Conservation (phyloP, 768 basidiomycete species). For the Boletellus sp. region DNA sequence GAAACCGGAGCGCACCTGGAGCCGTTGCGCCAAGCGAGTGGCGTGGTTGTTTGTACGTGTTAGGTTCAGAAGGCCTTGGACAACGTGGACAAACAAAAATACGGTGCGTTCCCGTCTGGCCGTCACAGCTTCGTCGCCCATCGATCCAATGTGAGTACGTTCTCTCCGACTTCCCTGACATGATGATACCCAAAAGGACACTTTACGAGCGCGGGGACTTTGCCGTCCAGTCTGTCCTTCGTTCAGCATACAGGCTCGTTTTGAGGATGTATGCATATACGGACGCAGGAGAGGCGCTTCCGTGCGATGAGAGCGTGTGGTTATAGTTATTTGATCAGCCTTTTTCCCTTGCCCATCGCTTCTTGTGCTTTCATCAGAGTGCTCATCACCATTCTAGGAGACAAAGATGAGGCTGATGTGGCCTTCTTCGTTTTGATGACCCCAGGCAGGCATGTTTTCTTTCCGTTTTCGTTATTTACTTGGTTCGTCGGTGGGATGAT, state of each 20-base stretch:
- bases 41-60: constrained; percentile 30
- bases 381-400: constrained; percentile 6
- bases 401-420: neutral
- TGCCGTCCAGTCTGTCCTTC: constrained; percentile 33
- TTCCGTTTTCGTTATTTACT: neutral
- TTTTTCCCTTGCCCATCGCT: neutral
- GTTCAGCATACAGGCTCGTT: constrained; percentile 33
- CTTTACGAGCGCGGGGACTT: constrained; percentile 32
- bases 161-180: neutral
- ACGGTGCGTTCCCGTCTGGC: too few species aligned
- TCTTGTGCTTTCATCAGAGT: neutral
- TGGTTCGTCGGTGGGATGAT: constrained; percentile 29
- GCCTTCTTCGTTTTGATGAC: neutral
- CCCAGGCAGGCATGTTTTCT: constrained; percentile 4
- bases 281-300: constrained; percentile 35
- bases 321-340: constrained; percentile 35
- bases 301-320: constrained; percentile 30
- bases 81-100: constrained; percentile 22
- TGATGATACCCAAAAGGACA: constrained; percentile 32
- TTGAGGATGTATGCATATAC: constrained; percentile 34
- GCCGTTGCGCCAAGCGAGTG: neutral
- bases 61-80: constrained; percentile 19
- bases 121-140: neutral
- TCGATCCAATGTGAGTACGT: constrained; percentile 15
- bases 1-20: too few species aligned